Evolutionary conservation across 164 flowering plant genomes (phyloP).

Genomic region (Taxillus chinensis): DNA sequence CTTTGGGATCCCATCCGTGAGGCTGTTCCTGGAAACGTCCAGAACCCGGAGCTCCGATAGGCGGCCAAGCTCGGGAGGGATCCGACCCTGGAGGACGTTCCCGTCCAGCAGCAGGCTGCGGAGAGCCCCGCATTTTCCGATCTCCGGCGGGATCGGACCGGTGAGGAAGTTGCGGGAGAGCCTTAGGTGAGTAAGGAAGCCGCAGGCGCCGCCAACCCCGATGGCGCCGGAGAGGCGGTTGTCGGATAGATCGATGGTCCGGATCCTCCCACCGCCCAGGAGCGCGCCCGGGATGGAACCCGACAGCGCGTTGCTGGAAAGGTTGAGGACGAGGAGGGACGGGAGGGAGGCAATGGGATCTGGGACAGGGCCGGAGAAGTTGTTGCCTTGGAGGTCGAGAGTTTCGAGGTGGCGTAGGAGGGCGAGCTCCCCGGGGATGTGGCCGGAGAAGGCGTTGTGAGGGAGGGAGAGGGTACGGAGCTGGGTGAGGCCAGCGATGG

Average conservation of each 20-base stretch:
- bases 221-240: slow-evolving; percentile 43
- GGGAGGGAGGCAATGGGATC: slow-evolving; percentile 25
- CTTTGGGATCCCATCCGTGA: slow-evolving; percentile 44
- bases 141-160: slow-evolving; percentile 36
- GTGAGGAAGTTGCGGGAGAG: slow-evolving; percentile 43
- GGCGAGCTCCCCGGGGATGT: slow-evolving; percentile 45
- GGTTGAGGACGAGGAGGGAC: slow-evolving; percentile 39
- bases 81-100: slow-evolving; percentile 46
- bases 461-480: slow-evolving; percentile 36
- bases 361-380: slow-evolving; percentile 51
- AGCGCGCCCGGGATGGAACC: slow-evolving; percentile 41
- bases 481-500: slow-evolving; percentile 32
- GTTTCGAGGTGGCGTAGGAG: slow-evolving; percentile 24
- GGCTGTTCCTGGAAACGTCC: slow-evolving; percentile 68
- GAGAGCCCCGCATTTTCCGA: slow-evolving; percentile 48
- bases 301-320: slow-evolving; percentile 39
- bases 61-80: slow-evolving; percentile 49
- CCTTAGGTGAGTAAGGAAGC: slow-evolving; percentile 30
- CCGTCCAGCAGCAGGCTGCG: slow-evolving; percentile 42
- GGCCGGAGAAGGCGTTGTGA: slow-evolving; percentile 34
- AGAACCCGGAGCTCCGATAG: slow-evolving; percentile 43
- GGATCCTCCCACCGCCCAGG: slow-evolving; percentile 26
- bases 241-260: slow-evolving; percentile 40
- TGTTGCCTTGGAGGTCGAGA: slow-evolving; percentile 52
- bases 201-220: slow-evolving; percentile 21